Percentiles rank a stretch among this genome's conserved stretches.
Conservation (phyloP, 441 rosid species). For the Erodium chrysanthum region DNA sequence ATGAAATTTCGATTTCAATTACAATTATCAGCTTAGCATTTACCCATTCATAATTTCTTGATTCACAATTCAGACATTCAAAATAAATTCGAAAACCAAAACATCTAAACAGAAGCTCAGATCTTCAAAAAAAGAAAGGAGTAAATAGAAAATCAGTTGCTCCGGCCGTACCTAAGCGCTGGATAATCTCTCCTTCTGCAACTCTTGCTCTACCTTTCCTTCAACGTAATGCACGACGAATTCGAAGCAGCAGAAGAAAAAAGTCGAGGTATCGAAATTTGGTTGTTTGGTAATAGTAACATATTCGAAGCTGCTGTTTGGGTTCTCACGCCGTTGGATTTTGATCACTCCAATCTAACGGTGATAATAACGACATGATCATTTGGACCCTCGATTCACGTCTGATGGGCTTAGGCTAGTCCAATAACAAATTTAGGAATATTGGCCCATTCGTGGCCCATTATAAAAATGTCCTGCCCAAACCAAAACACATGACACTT, state of each 20-base stretch:
- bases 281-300: neutral
- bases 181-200: neutral
- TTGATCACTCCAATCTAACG: neutral
- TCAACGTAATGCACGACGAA: neutral
- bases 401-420: neutral
- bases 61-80: neutral
- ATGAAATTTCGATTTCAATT: too few species aligned
- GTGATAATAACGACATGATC: neutral
- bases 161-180: neutral
- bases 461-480: too few species aligned
- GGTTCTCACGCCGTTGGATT: neutral
- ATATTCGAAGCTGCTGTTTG: neutral
- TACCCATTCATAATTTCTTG: neutral
- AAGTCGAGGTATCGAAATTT: too few species aligned
- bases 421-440: neutral
- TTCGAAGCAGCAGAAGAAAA: neutral
- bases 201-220: neutral
- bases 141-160: neutral
- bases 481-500: too few species aligned
- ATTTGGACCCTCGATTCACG: neutral
- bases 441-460: neutral
- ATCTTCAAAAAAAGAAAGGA: neutral
- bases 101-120: neutral
- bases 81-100: neutral
- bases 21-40: neutral